Evolutionary conservation across 148 eudicot species (phyloP).

Genomic region (Limonium bicolor): DNA sequence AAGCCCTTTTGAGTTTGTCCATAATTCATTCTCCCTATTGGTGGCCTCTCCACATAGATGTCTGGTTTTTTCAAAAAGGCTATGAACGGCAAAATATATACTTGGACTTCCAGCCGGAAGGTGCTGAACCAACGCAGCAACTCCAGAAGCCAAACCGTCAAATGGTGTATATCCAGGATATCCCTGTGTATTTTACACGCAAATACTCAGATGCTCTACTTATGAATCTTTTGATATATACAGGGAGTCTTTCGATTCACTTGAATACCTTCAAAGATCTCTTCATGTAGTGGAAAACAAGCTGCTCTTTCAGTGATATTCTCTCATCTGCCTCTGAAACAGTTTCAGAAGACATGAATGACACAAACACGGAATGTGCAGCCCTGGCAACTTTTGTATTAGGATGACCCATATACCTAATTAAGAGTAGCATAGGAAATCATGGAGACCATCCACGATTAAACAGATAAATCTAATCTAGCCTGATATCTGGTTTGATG

Average conservation of each 20-base stretch:
- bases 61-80: slow-evolving; percentile 56
- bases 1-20: slow-evolving; percentile 57
- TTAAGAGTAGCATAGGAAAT: slow-evolving; percentile 26
- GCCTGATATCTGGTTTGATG: not conserved
- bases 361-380: slow-evolving; percentile 63
- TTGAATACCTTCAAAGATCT: slow-evolving; percentile 72
- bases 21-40: slow-evolving; percentile 19
- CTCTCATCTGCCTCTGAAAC: slow-evolving; percentile 44
- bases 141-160: slow-evolving; percentile 89
- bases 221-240: not conserved
- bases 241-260: too few species aligned
- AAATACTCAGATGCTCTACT: not conserved
- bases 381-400: slow-evolving; percentile 75
- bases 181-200: slow-evolving; percentile 23
- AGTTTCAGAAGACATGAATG: slow-evolving; percentile 72
- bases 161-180: slow-evolving; percentile 82
- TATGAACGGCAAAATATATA: slow-evolving; percentile 53
- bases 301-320: slow-evolving; percentile 66
- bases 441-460: too few species aligned
- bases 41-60: slow-evolving; percentile 23
- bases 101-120: slow-evolving; percentile 93
- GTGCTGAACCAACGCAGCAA: slow-evolving; percentile 70
- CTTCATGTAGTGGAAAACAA: slow-evolving; percentile 78
- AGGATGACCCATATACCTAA: slow-evolving; percentile 85
- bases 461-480: not conserved